Base-by-base conservation (phyloP, 139 green algal species). In the Ulvella scutata region DNA sequence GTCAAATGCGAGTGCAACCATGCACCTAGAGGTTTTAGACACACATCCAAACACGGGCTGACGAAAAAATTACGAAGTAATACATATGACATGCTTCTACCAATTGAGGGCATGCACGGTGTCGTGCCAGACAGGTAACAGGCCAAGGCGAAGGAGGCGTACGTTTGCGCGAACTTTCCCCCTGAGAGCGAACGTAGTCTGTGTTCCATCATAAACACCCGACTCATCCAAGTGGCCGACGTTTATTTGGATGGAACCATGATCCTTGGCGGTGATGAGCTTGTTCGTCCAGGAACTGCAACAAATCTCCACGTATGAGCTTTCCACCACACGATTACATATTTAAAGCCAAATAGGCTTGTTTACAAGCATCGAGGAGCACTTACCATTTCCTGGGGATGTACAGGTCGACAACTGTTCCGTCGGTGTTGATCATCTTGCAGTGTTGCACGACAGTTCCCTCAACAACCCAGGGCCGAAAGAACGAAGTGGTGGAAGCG, bases 201-300 rank as follows among this genome's bases (percentile, higher is more conserved):
- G 97, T 77, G 90, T 77, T 82, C 87, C 86, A 74, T 77, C 96
- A 89, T 97, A 99, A 37, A 98, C 87, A 74, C 95, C 95, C 74
- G 91, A 86, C 78, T 94, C 91, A 82, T 98, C 90, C 59, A 99
- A 83, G 88, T 99, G 95, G 29, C 94, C 95, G 61, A 99, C 86
- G 88, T 99, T 99, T 60, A 99, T 85, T 89, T 99, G 95, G 23
- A 99, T 88, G 78, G 78, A 85, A 38, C 87, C 92, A 79, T 98
- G 93, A 86, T 99, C 95, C 88, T 98, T 98, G 62, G 95, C 92
- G 3, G 88, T 93, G 87, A 99, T 99, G 51, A 99, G 86, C 85
- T 97, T 94, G 92, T 98, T 98, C 51, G 90, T 98, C 90, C 92
- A 97, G 21, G 95, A 95, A 88, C 94, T 98, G 90, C 81, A 78